Evolutionary conservation across 768 basidiomycete genomes (phyloP).

Genomic region (Leccinum variicolor): DNA sequence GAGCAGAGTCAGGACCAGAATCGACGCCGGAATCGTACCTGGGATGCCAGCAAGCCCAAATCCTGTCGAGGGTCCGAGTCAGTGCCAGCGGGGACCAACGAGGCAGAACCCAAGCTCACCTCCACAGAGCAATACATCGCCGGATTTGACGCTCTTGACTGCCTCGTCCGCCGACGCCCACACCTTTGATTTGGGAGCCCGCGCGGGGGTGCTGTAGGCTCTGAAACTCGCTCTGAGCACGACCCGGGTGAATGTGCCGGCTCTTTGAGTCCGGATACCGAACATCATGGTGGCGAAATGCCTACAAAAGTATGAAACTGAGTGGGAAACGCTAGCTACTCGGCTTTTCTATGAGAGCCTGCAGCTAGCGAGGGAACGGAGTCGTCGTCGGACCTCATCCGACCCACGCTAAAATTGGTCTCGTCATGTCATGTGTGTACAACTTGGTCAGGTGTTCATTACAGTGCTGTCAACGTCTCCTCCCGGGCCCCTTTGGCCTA

Average conservation of each 20-base stretch:
- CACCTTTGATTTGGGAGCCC: conserved; percentile 54
- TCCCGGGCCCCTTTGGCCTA: conserved; percentile 64
- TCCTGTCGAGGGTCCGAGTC: conserved; percentile 42
- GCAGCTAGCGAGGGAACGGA: not conserved
- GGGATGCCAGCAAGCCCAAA: conserved; percentile 91
- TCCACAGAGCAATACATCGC: conserved; percentile 75
- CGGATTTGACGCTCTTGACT: conserved; percentile 76
- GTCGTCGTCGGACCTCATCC: conserved; percentile 26
- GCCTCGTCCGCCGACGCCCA: conserved; percentile 83
- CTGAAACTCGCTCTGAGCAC: conserved; percentile 18
- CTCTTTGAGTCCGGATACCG: conserved; percentile 11
- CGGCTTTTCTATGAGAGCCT: not conserved
- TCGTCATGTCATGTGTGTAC: not conserved
- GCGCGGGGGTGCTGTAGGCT: conserved; percentile 25
- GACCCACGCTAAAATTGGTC: not conserved
- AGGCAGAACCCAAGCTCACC: conserved; percentile 44
- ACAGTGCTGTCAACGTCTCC: conserved; percentile 38
- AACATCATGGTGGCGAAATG: conserved; percentile 28
- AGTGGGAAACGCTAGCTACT: not conserved
- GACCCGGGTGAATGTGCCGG: conserved; percentile 12
- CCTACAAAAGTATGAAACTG: not conserved
- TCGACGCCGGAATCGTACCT: conserved; percentile 40
- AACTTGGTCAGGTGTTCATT: not conserved
- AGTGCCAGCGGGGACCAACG: not conserved
- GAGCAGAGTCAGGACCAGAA: too few species aligned